A percentile compares a stretch with the other conserved stretches of the same genome.
Conservation (phyloP, 441 rosid genomes). For the Gossypium schwendimanii region DNA sequence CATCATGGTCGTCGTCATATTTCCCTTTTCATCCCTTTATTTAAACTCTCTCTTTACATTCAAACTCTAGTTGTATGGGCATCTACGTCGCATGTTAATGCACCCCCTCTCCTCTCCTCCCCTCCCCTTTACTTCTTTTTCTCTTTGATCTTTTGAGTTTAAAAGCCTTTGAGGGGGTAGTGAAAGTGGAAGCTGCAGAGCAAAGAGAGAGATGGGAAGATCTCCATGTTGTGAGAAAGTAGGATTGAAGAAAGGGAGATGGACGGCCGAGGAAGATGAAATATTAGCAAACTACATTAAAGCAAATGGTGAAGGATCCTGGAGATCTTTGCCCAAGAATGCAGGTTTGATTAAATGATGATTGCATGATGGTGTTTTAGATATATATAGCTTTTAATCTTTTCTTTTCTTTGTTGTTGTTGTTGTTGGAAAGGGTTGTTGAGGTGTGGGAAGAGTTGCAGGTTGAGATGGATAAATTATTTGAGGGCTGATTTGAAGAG, state of each 20-base stretch:
- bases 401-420: background rate
- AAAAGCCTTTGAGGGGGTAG: background rate
- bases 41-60: conserved; percentile 13
- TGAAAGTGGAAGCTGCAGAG: conserved; percentile 6
- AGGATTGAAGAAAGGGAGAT: conserved; percentile 72
- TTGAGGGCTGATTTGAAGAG: conserved; percentile 66
- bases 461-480: conserved; percentile 88
- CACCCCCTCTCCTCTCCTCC: no score
- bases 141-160: background rate
- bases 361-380: no score
- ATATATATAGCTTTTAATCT: no score
- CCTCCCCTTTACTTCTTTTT: conserved; percentile 1
- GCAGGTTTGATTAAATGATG: conserved; percentile 33
- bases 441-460: conserved; percentile 91
- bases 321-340: conserved; percentile 75
- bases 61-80: background rate
- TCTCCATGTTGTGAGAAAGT: conserved; percentile 75
- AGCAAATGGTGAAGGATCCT: conserved; percentile 67
- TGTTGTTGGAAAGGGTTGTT: conserved; percentile 35
- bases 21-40: conserved; percentile 9
- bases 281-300: conserved; percentile 49
- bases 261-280: conserved; percentile 73
- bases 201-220: conserved; percentile 46
- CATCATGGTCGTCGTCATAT: background rate
- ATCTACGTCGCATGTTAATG: no score